Conservation (phyloP, 2,329 filamentous ascomycete species). For the Coccinonectria pachysandricola region DNA sequence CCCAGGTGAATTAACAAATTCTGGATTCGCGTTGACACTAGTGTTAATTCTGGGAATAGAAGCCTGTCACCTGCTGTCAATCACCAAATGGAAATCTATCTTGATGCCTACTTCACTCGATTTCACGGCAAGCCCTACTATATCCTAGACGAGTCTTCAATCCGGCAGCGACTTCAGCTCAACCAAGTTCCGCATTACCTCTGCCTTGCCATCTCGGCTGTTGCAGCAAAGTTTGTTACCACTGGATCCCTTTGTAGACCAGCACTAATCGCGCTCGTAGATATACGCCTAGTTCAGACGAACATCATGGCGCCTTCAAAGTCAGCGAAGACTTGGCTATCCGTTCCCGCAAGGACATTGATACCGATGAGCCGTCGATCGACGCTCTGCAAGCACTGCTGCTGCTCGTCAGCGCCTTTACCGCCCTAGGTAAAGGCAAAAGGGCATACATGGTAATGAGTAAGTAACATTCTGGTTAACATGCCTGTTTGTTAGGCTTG, state of each 20-base stretch:
- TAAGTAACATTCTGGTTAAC: slow-evolving; percentile 27
- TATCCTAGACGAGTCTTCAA: slow-evolving; percentile 66
- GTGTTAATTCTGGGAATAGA: too few relatives aligned
- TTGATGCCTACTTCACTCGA: slow-evolving; percentile 71
- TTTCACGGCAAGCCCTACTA: slow-evolving; percentile 76
- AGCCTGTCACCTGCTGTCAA: too few relatives aligned
- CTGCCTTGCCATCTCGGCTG: slow-evolving; percentile 47
- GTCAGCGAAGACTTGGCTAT: slow-evolving; percentile 63
- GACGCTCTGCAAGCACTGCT: slow-evolving; percentile 68
- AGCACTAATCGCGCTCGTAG: too few relatives aligned
- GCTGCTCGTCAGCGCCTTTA: slow-evolving; percentile 65
- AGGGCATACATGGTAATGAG: slow-evolving; percentile 80
- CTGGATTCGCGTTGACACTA: too few relatives aligned
- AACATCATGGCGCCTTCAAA: slow-evolving; percentile 56
- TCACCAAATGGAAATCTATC: slow-evolving; percentile 49
- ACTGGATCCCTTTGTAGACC: slow-evolving; percentile 2
- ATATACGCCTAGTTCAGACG: slow-evolving; percentile 57
- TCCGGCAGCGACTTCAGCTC: slow-evolving; percentile 60
- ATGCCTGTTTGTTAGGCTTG: neutral
- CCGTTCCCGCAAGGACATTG: slow-evolving; percentile 59
- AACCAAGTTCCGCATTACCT: slow-evolving; percentile 52
- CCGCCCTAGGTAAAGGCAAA: slow-evolving; percentile 68
- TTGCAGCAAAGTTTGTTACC: slow-evolving; percentile 47
- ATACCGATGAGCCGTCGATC: slow-evolving; percentile 71
- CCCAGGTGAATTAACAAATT: slow-evolving; percentile 10